Conservation (phyloP, 2,329 filamentous ascomycete genomes). For the Pestalotiopsis sp. region DNA sequence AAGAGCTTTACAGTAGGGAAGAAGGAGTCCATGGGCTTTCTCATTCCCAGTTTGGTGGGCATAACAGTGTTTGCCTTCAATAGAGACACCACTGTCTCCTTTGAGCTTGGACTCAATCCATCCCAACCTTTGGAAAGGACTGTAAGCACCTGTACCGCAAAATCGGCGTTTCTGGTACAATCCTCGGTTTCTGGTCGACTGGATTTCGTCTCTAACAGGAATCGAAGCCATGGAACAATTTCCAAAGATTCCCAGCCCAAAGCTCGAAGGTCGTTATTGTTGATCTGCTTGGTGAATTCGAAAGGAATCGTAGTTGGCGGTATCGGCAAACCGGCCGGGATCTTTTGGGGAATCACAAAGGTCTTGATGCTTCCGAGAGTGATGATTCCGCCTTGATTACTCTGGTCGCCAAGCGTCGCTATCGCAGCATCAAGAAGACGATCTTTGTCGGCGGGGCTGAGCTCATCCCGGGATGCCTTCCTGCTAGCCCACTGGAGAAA, state of each 20-base stretch:
- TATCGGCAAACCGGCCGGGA: constrained; percentile 79
- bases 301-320: constrained; percentile 84
- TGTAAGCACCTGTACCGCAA: constrained; percentile 76
- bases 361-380: constrained; percentile 75
- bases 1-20: constrained; percentile 94
- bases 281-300: constrained; percentile 75
- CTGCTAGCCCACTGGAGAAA: constrained; percentile 84
- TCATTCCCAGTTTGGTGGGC: constrained; percentile 91
- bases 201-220: constrained; percentile 71
- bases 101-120: constrained; percentile 67
- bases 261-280: constrained; percentile 69
- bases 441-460: constrained; percentile 70
- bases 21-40: constrained; percentile 81
- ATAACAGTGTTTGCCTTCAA: constrained; percentile 75
- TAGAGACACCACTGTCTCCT: constrained; percentile 64
- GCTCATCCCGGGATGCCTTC: constrained; percentile 71
- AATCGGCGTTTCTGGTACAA: constrained; percentile 71
- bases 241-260: constrained; percentile 88
- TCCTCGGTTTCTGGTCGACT: constrained; percentile 66
- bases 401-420: constrained; percentile 65
- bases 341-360: constrained; percentile 76
- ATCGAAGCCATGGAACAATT: constrained; percentile 83
- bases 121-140: constrained; percentile 93
- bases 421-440: constrained; percentile 79
- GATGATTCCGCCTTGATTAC: constrained; percentile 71